These are phyloP conservation scores for Rugiboletus extremiorientalis DNA, from an alignment of 1,284 basidiomycete genomes.

Conservation along the genomic window DNA sequence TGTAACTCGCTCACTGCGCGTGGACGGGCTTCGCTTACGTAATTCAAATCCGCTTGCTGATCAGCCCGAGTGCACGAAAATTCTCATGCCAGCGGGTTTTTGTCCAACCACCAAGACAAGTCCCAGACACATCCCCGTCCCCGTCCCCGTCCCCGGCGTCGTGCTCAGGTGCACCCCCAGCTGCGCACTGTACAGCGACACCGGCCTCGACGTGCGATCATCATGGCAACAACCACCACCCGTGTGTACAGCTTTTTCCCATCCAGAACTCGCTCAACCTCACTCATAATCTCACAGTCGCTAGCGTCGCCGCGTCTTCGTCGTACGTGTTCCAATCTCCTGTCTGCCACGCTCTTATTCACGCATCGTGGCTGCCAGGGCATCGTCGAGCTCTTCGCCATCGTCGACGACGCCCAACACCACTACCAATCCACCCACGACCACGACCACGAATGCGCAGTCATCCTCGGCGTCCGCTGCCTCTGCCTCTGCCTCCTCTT, in stretches of 20 bases:
- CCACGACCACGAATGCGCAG: constrained; percentile 11
- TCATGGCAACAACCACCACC: constrained; percentile 8
- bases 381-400: background rate
- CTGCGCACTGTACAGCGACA: too few species aligned
- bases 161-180: too few species aligned
- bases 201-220: background rate
- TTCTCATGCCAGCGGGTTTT: constrained; percentile 17
- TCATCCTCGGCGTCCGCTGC: constrained; percentile 14
- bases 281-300: background rate
- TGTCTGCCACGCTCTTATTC: background rate
- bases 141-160: background rate
- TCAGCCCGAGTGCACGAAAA: constrained; percentile 6
- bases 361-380: background rate
- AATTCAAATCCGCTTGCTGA: constrained; percentile 9
- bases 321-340: constrained; percentile 3
- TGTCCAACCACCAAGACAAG: constrained; percentile 10
- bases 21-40: constrained; percentile 7
- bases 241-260: constrained; percentile 7
- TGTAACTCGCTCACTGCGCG: too few species aligned
- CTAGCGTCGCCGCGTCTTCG: fast-evolving
- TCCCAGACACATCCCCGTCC: too few species aligned
- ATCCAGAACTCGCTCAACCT: background rate
- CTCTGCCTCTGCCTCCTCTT: constrained; percentile 4
- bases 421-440: background rate
- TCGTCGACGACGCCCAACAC: background rate